phyloP scores from a whole-genome alignment of 805 yeast genomes.

The Kluyveromyces dobzhanskii region DNA sequence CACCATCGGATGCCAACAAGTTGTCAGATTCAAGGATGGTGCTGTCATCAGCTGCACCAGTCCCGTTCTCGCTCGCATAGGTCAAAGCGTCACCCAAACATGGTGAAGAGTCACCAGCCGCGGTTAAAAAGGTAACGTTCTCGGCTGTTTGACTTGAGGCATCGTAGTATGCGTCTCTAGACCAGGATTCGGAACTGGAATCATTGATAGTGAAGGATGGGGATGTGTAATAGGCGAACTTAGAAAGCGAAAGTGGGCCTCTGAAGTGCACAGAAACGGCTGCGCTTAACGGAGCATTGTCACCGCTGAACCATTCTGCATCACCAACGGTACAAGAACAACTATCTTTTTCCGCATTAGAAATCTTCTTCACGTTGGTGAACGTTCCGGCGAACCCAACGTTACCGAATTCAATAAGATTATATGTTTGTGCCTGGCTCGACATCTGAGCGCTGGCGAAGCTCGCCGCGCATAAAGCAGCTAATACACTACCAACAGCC shows the following conservation, averaged over 20 bases:
- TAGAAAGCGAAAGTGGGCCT: slow-evolving; percentile 56
- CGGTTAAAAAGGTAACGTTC: slow-evolving; percentile 61
- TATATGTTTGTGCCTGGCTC: slow-evolving; percentile 12
- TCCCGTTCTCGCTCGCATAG: slow-evolving; percentile 53
- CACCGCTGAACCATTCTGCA: slow-evolving; percentile 35
- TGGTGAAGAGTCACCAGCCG: slow-evolving; percentile 49
- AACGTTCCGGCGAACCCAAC: slow-evolving; percentile 29
- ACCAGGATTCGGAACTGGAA: slow-evolving; percentile 39
- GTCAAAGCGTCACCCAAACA: slow-evolving; percentile 65
- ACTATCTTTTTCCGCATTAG: slow-evolving; percentile 13
- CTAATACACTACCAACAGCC: no score
- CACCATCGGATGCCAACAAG: slow-evolving; percentile 48
- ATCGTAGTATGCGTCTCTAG: slow-evolving; percentile 48
- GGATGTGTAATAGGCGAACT: slow-evolving; percentile 55
- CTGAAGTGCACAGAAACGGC: slow-evolving; percentile 70
- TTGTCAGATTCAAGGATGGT: slow-evolving; percentile 43
- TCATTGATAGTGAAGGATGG: slow-evolving; percentile 30
- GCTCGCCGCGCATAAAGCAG: no score
- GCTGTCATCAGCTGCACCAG: slow-evolving; percentile 34
- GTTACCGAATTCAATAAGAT: slow-evolving; percentile 21
- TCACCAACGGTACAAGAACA: slow-evolving; percentile 27
- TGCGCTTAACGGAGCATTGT: slow-evolving; percentile 56
- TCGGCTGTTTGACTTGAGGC: slow-evolving; percentile 39
- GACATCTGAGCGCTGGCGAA: neutral
- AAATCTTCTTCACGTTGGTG: slow-evolving; percentile 23